These are phyloP conservation scores for Aspergillus latus DNA, from an alignment of 2,329 filamentous ascomycete genomes.

Conservation along the genomic window DNA sequence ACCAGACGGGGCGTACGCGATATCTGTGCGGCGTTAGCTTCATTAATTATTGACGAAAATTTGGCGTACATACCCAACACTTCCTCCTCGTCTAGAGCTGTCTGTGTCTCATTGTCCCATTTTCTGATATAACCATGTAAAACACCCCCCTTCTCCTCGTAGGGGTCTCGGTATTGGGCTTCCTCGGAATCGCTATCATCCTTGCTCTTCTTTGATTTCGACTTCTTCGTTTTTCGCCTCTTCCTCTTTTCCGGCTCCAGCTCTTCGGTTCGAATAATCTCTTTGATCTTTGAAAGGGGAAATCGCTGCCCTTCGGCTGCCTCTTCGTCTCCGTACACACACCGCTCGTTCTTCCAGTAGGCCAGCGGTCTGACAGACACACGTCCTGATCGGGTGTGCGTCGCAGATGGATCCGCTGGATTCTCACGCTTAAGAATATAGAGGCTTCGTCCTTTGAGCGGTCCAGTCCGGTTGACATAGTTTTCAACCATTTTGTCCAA, in stretches of 20 bases:
- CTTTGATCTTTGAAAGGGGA: conserved; percentile 69
- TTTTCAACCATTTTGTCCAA: conserved; percentile 45
- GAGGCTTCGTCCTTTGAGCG: conserved; percentile 49
- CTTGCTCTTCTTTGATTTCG: conserved; percentile 38
- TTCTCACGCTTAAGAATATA: conserved; percentile 54
- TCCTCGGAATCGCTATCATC: conserved; percentile 42
- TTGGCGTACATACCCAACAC: conserved; percentile 35
- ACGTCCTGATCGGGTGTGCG: conserved; percentile 74
- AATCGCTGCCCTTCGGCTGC: conserved; percentile 57
- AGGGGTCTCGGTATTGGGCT: conserved; percentile 40
- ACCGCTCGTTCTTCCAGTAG: conserved; percentile 82
- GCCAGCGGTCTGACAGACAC: conserved; percentile 75
- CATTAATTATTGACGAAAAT: neutral
- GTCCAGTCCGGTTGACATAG: conserved; percentile 44
- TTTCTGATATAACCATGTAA: conserved; percentile 46
- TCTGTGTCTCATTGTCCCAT: conserved; percentile 44
- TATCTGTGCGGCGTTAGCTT: conserved; percentile 43
- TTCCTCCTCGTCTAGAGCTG: conserved; percentile 41
- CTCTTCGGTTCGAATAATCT: conserved; percentile 73
- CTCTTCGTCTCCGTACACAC: conserved; percentile 66
- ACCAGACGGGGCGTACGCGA: conserved; percentile 59
- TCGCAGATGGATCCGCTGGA: conserved; percentile 55
- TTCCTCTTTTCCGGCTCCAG: conserved; percentile 42
- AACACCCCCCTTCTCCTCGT: conserved; percentile 47
- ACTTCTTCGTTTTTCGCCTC: conserved; percentile 22